phyloP scores from a whole-genome alignment of 345 rosid species.

The Camelina neglecta region DNA sequence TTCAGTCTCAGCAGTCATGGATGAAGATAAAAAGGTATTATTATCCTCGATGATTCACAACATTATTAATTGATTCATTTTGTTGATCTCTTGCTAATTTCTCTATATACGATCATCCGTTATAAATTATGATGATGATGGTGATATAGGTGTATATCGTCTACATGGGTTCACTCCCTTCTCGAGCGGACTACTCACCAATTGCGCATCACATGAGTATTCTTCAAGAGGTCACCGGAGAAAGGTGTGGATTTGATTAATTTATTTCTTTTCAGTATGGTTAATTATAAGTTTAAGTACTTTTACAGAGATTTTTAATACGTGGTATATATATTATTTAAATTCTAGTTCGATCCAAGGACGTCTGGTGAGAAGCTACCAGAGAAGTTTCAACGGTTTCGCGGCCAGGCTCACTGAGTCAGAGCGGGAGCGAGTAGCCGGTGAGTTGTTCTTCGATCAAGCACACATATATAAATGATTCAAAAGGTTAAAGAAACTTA shows the following conservation, averaged over 20 bases:
- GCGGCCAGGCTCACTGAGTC: constrained; percentile 52
- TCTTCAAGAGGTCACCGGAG: constrained; percentile 42
- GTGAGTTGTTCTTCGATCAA: constrained; percentile 41
- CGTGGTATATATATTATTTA: not conserved
- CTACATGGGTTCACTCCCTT: constrained; percentile 42
- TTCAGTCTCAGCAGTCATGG: too few species aligned
- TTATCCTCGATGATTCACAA: too few species aligned
- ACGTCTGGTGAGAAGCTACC: constrained; percentile 55
- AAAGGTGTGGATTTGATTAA: constrained; percentile 31
- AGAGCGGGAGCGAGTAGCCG: constrained; percentile 51
- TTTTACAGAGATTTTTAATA: not conserved
- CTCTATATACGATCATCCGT: too few species aligned
- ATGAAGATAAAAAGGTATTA: too few species aligned
- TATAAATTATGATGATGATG: too few species aligned
- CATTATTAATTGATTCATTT: too few species aligned
- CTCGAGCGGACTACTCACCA: constrained; percentile 31
- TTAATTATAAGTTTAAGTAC: not conserved
- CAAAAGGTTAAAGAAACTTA: not conserved
- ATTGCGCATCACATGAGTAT: constrained; percentile 46
- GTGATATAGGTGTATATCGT: constrained; percentile 22
- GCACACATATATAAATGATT: not conserved
- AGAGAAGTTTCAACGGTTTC: constrained; percentile 67
- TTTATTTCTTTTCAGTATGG: not conserved
- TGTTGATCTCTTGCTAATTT: too few species aligned
- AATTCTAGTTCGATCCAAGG: constrained; percentile 36